Base-by-base conservation (phyloP, 495 filamentous ascomycete genomes). In the Hypoxylon fuscum region DNA sequence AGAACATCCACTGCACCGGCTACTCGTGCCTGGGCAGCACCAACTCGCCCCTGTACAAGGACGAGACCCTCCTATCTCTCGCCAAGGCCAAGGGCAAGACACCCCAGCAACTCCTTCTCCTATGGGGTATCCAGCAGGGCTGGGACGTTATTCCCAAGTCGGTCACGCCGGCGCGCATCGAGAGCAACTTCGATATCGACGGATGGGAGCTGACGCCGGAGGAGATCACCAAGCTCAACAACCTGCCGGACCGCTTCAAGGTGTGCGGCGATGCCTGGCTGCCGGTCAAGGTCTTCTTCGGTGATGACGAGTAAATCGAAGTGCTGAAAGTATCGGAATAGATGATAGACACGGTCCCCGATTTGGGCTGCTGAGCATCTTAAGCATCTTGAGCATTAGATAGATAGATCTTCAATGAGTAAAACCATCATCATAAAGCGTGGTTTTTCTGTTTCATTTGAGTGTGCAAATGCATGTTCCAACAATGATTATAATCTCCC, bases 251-350 rank as follows among this genome's bases (percentile, higher is more conserved):
- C 58, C 81, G 89, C 52, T 89, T 89, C 77, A 91, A 91, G 84
- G 86, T 91, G 50, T 91, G 87, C 59, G 82, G 79, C 17, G 89
- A 91, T 65, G 63, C 40, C 46, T 91, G 88, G 87, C 69, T 92
- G 68, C 89, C 88, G 2, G 67, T 91, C 25, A 90, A 89, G 83
- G 89, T 94, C 6, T 95, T 95, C 83, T 92, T 92, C 74, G 91
- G 90, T 8, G 90, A 93, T 73, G 92, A 92, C 64, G 90, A 93
- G 75, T 90, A 69, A 51, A 20, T 35, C 21, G 18, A 29, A 7
- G 40, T 3, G 10, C 3, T 22, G 15, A 1, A 21, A 21, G 42
- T 10, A 5, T 11, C 42, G 8, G 1, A 7, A 2, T 10, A 23
- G 32, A 55, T 15, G 40, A 40, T 59, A 34, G 43, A 53, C 31